Conservation (phyloP, 1,139 yeast species). For the Taphrina populina region DNA sequence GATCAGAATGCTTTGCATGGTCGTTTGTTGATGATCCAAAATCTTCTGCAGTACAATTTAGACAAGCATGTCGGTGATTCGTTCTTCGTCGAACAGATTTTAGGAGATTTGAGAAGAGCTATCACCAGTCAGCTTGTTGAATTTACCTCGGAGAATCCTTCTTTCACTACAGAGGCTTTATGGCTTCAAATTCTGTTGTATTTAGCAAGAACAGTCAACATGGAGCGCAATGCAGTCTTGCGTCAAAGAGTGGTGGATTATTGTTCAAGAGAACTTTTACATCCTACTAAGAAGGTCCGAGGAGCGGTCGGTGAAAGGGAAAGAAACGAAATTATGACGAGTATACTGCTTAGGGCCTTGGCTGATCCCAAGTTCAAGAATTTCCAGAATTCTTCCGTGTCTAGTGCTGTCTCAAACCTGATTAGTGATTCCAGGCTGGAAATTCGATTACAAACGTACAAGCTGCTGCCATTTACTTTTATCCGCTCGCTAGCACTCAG, state of each 20-base stretch:
- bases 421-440: slow-evolving; percentile 10
- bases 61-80: slow-evolving; percentile 4
- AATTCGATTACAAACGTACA: slow-evolving; percentile 10
- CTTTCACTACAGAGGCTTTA: slow-evolving; percentile 17
- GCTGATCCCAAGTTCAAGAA: slow-evolving; percentile 17
- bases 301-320: not conserved
- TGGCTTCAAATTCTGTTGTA: slow-evolving; percentile 16
- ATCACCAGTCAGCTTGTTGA: slow-evolving; percentile 12
- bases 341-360: slow-evolving; percentile 14
- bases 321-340: slow-evolving; percentile 14
- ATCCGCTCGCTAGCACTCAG: not conserved
- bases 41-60: slow-evolving; percentile 26
- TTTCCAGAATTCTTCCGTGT: slow-evolving; percentile 5
- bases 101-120: slow-evolving; percentile 19
- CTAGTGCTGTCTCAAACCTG: slow-evolving; percentile 1
- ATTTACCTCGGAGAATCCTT: slow-evolving; percentile 23
- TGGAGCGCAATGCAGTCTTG: slow-evolving; percentile 3
- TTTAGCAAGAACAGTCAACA: not conserved
- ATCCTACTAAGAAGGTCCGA: not conserved
- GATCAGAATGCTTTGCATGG: slow-evolving; percentile 36
- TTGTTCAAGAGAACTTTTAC: slow-evolving; percentile 4
- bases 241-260: slow-evolving; percentile 24
- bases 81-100: slow-evolving; percentile 18
- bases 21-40: slow-evolving; percentile 25
- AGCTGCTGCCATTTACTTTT: not conserved